phyloP scores from a whole-genome alignment of 192 early-diverging fungal species.

The Coemansia sp. region DNA sequence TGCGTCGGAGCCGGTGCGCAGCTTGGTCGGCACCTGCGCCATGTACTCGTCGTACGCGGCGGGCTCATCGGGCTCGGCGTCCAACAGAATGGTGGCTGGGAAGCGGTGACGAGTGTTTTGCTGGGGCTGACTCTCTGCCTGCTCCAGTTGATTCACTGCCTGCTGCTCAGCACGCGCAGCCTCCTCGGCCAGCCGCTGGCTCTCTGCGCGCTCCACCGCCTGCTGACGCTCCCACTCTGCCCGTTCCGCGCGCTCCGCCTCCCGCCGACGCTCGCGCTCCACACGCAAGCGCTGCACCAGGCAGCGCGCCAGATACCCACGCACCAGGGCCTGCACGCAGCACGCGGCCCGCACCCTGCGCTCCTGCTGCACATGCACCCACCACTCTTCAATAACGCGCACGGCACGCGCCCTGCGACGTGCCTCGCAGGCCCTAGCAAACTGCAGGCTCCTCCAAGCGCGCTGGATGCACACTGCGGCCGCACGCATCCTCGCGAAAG shows the following conservation, averaged over 20 bases:
- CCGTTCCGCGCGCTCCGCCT: constrained; percentile 18
- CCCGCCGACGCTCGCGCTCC: constrained; percentile 24
- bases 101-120: background rate
- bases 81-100: background rate
- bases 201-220: constrained; percentile 18
- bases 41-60: constrained; percentile 5
- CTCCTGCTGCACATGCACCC: constrained; percentile 4
- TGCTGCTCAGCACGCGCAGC: constrained; percentile 26
- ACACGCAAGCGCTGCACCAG: constrained; percentile 4
- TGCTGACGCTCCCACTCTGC: constrained; percentile 19
- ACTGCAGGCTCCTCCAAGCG: constrained; percentile 21
- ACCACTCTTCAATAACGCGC: constrained; percentile 28
- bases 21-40: constrained; percentile 7
- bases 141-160: constrained; percentile 7
- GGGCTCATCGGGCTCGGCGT: constrained; percentile 4
- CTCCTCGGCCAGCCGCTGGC: constrained; percentile 15
- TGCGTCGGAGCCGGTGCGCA: no score
- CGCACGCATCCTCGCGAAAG: constrained; percentile 48
- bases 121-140: background rate
- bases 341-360: background rate
- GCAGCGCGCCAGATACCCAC: constrained; percentile 14
- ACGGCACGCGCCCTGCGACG: constrained; percentile 18
- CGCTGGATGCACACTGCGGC: constrained; percentile 32
- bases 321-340: constrained; percentile 12
- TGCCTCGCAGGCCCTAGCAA: constrained; percentile 7